phyloP scores from a whole-genome alignment of 805 yeast species.

The Lachancea waltii region DNA sequence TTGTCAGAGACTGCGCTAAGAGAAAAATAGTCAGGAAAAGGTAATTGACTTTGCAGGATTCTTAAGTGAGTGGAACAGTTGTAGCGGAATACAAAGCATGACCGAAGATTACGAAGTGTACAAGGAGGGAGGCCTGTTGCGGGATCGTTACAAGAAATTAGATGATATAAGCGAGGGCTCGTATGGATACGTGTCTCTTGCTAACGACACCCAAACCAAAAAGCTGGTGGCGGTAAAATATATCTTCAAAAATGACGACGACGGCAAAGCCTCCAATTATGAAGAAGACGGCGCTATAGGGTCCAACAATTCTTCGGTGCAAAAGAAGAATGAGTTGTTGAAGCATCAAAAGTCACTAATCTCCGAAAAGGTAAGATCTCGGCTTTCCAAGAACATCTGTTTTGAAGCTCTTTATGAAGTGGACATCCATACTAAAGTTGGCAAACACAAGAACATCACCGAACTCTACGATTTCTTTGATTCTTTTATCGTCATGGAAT shows the following conservation, averaged over 20 bases:
- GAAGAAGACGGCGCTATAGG: slow-evolving; percentile 13
- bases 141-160: slow-evolving; percentile 58
- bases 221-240: slow-evolving; percentile 79
- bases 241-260: slow-evolving; percentile 53
- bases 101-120: slow-evolving; percentile 35
- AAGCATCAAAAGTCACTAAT: slow-evolving; percentile 30
- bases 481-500: slow-evolving; percentile 69
- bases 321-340: slow-evolving; percentile 16
- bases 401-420: slow-evolving; percentile 66
- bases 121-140: slow-evolving; percentile 46
- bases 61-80: too few species aligned
- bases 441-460: slow-evolving; percentile 52
- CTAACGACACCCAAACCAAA: slow-evolving; percentile 52
- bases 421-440: slow-evolving; percentile 54
- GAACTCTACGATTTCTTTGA: slow-evolving; percentile 57
- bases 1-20: background rate
- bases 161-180: slow-evolving; percentile 86
- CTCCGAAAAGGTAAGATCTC: slow-evolving; percentile 29
- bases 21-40: background rate
- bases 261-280: slow-evolving; percentile 9
- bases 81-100: slow-evolving; percentile 12
- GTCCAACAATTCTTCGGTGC: slow-evolving; percentile 15
- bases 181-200: slow-evolving; percentile 85
- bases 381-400: slow-evolving; percentile 37
- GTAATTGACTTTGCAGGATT: too few species aligned